Evolutionary conservation across 2,329 filamentous ascomycete species (phyloP), one percentile per base, ranked within the genome.

Genomic region (Diaporthe amygdali): DNA sequence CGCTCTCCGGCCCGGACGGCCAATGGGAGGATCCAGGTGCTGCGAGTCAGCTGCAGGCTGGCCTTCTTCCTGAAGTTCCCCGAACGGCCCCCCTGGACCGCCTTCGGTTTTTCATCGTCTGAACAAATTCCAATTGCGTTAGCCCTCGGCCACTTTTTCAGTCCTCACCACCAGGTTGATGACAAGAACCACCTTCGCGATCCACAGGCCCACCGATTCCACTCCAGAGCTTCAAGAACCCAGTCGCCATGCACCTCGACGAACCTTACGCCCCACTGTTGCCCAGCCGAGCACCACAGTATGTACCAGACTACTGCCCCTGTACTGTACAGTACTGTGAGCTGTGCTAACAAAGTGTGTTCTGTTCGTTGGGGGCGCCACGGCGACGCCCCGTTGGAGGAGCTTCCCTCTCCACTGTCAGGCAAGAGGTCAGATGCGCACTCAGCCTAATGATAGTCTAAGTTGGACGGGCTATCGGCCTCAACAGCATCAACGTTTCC

Each of bases 21-120:
- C 59, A 64, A 64, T 64, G 44, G 27, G 44, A 37, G 59, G 44
- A 14, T 37, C 30, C 20, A 32, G 30, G 20, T 30, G 44, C 59
- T 37, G 51, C 68, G 68, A 67, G 68, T 71, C 70, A 64, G 70
- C 52, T 68, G 71, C 71, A 70, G 59, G 68, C 54, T 66, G 59
- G 46, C 61, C 68, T 63, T 64, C 51, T 67, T 70, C 71, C 71
- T 70, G 68, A 52, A 3, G 22, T 72, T 67, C 71, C 71, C 71
- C 68, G 67, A 55, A 17, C 32, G 22, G 34, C 47, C 47, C 59
- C 71, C 71, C 67, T 70, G 67, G 41, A n/a, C 15, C 44, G 30
- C 30, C 44, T 49, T 64, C 44, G 37, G 34, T 49, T 64, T 27
- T 37, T 27, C 30, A 34, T 34, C 59, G 7, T 20, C 59, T 25